Conservation (phyloP, 2,329 filamentous ascomycete genomes). For the Alternaria triticimaculans region DNA sequence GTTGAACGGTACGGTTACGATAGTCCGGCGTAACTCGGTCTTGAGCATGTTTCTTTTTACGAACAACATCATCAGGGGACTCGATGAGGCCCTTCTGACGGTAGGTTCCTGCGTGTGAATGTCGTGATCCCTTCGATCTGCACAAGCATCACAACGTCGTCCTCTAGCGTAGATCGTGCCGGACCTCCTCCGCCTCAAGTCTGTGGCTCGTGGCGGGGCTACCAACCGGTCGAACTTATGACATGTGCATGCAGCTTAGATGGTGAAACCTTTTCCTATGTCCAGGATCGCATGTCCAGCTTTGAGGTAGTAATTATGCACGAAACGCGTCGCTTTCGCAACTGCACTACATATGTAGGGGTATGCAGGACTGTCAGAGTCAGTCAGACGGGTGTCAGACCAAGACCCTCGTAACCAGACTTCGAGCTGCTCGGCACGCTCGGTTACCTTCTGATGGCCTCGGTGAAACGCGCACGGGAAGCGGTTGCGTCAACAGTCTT, state of each 20-base stretch:
- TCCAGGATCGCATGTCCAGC: slow-evolving; percentile 3
- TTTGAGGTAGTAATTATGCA: background rate
- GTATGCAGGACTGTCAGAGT: slow-evolving; percentile 10
- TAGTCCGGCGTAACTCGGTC: background rate
- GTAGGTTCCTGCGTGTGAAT: slow-evolving; percentile 1
- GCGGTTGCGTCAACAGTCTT: slow-evolving; percentile 6
- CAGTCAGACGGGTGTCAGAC: slow-evolving; percentile 12
- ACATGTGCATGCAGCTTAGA: slow-evolving; percentile 1
- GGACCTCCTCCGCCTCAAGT: slow-evolving; percentile 5
- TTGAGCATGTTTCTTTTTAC: background rate
- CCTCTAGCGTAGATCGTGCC: slow-evolving; percentile 8
- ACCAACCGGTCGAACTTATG: slow-evolving; percentile 2
- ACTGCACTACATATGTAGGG: slow-evolving; percentile 3
- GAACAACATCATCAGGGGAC: background rate
- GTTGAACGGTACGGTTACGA: background rate
- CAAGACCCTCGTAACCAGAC: slow-evolving; percentile 2
- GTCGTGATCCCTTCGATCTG: background rate
- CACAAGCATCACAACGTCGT: slow-evolving; percentile 9
- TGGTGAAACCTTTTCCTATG: background rate
- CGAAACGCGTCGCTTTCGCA: slow-evolving; percentile 9
- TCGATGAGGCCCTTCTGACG: background rate
- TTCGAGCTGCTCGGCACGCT: background rate
- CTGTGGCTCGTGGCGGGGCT: slow-evolving; percentile 1
- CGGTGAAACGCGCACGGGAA: slow-evolving; percentile 7
- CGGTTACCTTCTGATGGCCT: background rate